phyloP scores from a whole-genome alignment of 192 early-diverging fungal species.

The Mycoemilia scoparia region DNA sequence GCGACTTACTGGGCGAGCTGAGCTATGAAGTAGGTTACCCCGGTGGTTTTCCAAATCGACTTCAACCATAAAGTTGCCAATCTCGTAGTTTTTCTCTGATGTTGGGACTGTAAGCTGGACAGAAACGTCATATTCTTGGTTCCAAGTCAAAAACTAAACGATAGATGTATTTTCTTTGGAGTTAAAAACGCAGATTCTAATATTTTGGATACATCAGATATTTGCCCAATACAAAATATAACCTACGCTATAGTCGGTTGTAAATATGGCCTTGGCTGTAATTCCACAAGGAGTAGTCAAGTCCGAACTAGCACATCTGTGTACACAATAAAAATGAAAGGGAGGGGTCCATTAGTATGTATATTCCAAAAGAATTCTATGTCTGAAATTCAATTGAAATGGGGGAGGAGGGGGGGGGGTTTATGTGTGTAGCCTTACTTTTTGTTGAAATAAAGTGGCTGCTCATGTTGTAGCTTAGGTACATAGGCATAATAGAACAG shows the following conservation, averaged over 20 bases:
- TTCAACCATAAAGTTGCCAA: conserved; percentile 52
- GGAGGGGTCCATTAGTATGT: too few species aligned
- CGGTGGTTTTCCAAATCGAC: conserved; percentile 27
- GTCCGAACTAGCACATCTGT: too few species aligned
- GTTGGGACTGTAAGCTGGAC: conserved; percentile 40
- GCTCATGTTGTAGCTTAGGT: conserved; percentile 31
- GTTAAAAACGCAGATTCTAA: too few species aligned
- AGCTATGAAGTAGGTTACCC: conserved; percentile 11
- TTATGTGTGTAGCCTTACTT: conserved; percentile 7
- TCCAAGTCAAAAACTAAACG: conserved; percentile 19
- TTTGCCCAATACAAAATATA: too few species aligned
- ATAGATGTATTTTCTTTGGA: too few species aligned
- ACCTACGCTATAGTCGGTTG: too few species aligned
- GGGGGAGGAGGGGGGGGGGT: conserved; percentile 8
- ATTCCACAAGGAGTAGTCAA: too few species aligned
- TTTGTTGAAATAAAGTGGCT: conserved; percentile 40
- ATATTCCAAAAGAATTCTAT: too few species aligned
- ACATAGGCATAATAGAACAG: conserved; percentile 44
- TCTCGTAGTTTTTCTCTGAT: conserved; percentile 33
- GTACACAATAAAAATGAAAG: too few species aligned
- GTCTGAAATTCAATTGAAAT: conserved; percentile 19
- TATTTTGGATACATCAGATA: too few species aligned
- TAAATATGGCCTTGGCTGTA: too few species aligned
- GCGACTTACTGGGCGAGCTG: conserved; percentile 34
- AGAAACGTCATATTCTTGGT: conserved; percentile 39